These are phyloP conservation scores for Candida maris DNA, from an alignment of 805 yeast species.

Conservation along the genomic window DNA sequence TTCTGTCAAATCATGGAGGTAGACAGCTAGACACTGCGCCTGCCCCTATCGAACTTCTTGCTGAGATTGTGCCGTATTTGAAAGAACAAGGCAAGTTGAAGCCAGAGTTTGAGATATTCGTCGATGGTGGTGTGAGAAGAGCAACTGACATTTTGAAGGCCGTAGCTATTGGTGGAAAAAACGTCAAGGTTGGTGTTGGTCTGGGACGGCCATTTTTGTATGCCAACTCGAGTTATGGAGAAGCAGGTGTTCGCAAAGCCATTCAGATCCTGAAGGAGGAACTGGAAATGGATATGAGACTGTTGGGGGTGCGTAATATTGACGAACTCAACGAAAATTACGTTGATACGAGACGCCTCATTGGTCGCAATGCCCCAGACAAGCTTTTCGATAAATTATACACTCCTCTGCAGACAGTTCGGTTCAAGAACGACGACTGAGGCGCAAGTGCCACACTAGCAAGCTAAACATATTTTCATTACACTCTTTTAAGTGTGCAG, in stretches of 20 bases:
- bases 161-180: slow-evolving; percentile 63
- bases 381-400: slow-evolving; percentile 28
- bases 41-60: slow-evolving; percentile 72
- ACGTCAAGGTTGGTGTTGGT: slow-evolving; percentile 70
- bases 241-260: slow-evolving; percentile 58
- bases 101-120: slow-evolving; percentile 52
- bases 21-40: slow-evolving; percentile 80
- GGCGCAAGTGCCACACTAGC: too few relatives aligned
- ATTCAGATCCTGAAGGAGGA: slow-evolving; percentile 66
- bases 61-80: slow-evolving; percentile 59
- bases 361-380: slow-evolving; percentile 33
- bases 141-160: slow-evolving; percentile 68
- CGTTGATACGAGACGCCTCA: slow-evolving; percentile 48
- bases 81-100: slow-evolving; percentile 41
- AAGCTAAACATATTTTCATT: too few relatives aligned
- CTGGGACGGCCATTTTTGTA: slow-evolving; percentile 65
- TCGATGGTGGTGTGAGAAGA: slow-evolving; percentile 70
- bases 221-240: slow-evolving; percentile 62
- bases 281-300: slow-evolving; percentile 71
- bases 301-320: slow-evolving; percentile 66
- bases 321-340: slow-evolving; percentile 56
- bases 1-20: slow-evolving; percentile 87
- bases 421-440: slow-evolving; percentile 27
- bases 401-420: slow-evolving; percentile 27
- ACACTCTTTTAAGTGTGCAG: too few relatives aligned